phyloP scores from a whole-genome alignment of 345 rosid genomes.

The Eucalyptus marginata region DNA sequence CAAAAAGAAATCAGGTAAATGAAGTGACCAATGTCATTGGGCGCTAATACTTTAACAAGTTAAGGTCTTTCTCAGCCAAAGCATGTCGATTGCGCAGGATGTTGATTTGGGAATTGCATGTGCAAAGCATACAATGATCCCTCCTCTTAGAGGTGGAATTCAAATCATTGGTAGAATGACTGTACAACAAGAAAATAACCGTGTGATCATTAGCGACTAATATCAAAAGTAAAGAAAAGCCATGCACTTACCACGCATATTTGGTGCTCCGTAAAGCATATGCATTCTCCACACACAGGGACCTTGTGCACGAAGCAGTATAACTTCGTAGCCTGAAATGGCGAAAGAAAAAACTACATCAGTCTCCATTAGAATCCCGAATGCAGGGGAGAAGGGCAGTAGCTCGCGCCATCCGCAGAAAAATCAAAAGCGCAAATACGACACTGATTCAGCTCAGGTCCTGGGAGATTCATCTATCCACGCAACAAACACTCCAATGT shows the following conservation, averaged over 20 bases:
- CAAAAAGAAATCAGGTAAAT: background rate
- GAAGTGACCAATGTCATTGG: background rate
- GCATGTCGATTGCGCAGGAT: background rate
- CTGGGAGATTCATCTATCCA: background rate
- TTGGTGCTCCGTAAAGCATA: constrained; percentile 93
- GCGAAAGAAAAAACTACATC: background rate
- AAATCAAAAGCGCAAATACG: background rate
- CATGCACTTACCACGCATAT: constrained; percentile 66
- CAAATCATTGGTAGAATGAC: background rate
- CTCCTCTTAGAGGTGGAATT: background rate
- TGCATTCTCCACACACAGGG: constrained; percentile 95
- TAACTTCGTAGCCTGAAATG: constrained; percentile 80
- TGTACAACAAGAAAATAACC: background rate
- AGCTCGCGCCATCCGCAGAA: background rate
- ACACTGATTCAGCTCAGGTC: background rate
- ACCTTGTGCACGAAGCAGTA: constrained; percentile 98
- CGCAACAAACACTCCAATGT: background rate
- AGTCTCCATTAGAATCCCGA: background rate
- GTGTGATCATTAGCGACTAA: background rate
- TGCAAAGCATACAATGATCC: background rate
- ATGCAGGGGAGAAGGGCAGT: background rate
- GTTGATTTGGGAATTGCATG: background rate
- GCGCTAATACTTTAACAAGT: background rate
- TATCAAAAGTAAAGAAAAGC: background rate
- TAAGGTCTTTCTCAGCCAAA: background rate